Conservation (phyloP, 768 basidiomycete species). For the Leucocoprinus birnbaumii region DNA sequence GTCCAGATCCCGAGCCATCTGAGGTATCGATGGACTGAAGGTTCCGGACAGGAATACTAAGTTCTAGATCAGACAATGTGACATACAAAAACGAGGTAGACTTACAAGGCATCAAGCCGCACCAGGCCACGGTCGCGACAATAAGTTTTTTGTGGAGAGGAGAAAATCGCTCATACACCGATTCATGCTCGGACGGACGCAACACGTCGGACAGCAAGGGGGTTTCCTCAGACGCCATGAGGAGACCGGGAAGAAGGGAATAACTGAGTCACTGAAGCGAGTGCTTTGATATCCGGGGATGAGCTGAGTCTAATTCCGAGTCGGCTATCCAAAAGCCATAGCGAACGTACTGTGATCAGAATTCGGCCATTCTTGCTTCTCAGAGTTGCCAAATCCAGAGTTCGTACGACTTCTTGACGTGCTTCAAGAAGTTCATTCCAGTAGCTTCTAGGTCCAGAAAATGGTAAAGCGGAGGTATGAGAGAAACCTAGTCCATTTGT, state of each 20-base stretch:
- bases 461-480: no score
- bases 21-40: constrained; percentile 73
- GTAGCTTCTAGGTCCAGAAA: no score
- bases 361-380: no score
- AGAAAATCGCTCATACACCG: constrained; percentile 57
- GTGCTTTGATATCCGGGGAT: no score
- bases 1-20: constrained; percentile 62
- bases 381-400: no score
- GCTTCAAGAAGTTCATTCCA: no score
- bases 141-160: constrained; percentile 47
- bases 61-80: neutral
- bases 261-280: no score
- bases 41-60: constrained; percentile 66
- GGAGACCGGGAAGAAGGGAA: neutral
- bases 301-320: no score
- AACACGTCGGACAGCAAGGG: neutral
- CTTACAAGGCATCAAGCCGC: constrained; percentile 62
- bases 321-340: no score
- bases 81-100: neutral
- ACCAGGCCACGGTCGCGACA: constrained; percentile 52
- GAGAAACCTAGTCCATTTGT: no score
- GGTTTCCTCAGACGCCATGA: neutral
- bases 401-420: no score
- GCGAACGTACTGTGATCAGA: no score
- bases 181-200: constrained; percentile 18